A percentile compares a stretch with the other conserved stretches of the same genome.
These are phyloP conservation scores for Epichloe glyceriae DNA, from an alignment of 2,329 filamentous ascomycete species.

Conservation along the genomic window DNA sequence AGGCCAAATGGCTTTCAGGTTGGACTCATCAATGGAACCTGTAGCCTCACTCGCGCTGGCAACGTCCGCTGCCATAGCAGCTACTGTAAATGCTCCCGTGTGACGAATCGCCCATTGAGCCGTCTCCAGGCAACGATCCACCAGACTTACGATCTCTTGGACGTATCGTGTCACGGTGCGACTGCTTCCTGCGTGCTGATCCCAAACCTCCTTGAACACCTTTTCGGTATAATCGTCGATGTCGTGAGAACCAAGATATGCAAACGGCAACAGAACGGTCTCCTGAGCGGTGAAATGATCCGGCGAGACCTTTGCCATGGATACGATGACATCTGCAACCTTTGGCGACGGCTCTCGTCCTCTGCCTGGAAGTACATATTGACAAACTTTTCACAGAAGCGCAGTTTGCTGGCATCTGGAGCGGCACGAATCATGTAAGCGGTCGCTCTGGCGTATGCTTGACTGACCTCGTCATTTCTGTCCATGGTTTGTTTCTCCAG, in stretches of 20 bases:
- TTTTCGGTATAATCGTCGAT: constrained; percentile 66
- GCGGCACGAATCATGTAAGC: constrained; percentile 66
- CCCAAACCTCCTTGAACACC: constrained; percentile 77
- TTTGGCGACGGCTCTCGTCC: constrained; percentile 61
- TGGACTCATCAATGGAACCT: constrained; percentile 45
- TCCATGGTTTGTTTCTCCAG: constrained; percentile 77
- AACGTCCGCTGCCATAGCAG: constrained; percentile 57
- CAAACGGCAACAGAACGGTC: constrained; percentile 64
- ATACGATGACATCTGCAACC: constrained; percentile 69
- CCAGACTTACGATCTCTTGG: constrained; percentile 62
- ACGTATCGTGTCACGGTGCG: constrained; percentile 75
- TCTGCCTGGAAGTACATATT: constrained; percentile 72
- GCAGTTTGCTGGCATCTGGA: constrained; percentile 33
- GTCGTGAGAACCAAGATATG: constrained; percentile 81
- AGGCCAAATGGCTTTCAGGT: constrained; percentile 62
- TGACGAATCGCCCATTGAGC: constrained; percentile 87
- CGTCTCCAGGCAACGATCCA: constrained; percentile 56
- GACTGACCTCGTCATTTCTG: constrained; percentile 85
- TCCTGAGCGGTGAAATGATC: constrained; percentile 77
- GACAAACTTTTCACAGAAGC: constrained; percentile 41
- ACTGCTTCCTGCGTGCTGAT: constrained; percentile 75
- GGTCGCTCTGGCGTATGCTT: constrained; percentile 72
- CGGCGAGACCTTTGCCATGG: constrained; percentile 73
- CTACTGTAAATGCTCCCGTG: constrained; percentile 68
- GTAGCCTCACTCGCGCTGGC: constrained; percentile 42